These are phyloP conservation scores for Helianthus tuberosus DNA, from an alignment of 129 eudicot genomes.

Conservation along the genomic window DNA sequence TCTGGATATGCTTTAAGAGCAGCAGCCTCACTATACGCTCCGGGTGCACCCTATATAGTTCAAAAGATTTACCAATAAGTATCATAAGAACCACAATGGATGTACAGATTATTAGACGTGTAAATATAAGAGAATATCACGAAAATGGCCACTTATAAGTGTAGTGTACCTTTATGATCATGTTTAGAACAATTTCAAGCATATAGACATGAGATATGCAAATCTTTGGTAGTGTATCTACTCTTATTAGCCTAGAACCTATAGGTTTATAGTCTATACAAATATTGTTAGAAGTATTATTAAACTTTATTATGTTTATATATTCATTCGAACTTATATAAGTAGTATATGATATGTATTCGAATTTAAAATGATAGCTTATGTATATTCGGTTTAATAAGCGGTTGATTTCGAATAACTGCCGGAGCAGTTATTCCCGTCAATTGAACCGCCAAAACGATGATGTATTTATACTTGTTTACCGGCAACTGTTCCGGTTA, in stretches of 20 bases:
- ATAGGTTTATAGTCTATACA: background rate
- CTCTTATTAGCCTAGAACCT: background rate
- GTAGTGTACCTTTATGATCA: background rate
- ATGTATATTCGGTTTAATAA: too few species aligned
- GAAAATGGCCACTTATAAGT: background rate
- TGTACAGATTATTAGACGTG: background rate
- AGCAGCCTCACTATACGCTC: slow-evolving; percentile 96
- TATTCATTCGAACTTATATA: too few species aligned
- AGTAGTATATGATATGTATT: too few species aligned
- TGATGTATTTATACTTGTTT: too few species aligned
- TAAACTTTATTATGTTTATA: too few species aligned
- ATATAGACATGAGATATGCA: background rate
- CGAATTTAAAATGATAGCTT: too few species aligned
- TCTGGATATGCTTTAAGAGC: slow-evolving; percentile 91
- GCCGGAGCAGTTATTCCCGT: too few species aligned
- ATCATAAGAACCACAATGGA: background rate
- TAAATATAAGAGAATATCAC: background rate
- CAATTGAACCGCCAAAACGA: too few species aligned
- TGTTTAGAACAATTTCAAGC: background rate
- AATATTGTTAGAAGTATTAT: too few species aligned
- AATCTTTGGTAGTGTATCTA: background rate
- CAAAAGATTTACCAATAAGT: background rate
- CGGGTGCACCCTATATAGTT: slow-evolving; percentile 70
- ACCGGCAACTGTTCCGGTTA: too few species aligned
- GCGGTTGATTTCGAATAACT: too few species aligned